Evolutionary conservation across 176 grass and related monocot genomes (phyloP).

Genomic region (Zea luxurians): DNA sequence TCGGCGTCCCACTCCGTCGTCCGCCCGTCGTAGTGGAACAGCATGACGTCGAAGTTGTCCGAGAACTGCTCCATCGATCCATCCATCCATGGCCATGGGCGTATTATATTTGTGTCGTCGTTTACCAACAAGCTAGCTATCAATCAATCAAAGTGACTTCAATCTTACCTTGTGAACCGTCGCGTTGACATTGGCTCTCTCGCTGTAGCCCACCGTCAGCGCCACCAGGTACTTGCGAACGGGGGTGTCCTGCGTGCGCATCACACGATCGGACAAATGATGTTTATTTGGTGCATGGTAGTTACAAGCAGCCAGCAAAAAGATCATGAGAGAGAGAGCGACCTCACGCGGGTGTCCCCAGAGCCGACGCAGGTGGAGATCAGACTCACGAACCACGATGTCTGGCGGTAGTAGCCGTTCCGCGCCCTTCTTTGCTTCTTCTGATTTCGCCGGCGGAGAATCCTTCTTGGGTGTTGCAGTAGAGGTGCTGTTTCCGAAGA

Average conservation of each 20-base stretch:
- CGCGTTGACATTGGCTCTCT: slow-evolving; percentile 35
- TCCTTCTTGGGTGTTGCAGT: too few relatives aligned
- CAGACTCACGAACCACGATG: slow-evolving; percentile 40
- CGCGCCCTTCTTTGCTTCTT: background rate
- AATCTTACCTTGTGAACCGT: slow-evolving; percentile 27
- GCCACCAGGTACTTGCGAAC: slow-evolving; percentile 29
- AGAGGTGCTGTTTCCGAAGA: too few relatives aligned
- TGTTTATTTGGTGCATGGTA: too few relatives aligned
- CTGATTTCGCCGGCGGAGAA: too few relatives aligned
- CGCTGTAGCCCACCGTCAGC: slow-evolving; percentile 22
- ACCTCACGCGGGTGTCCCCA: slow-evolving; percentile 52
- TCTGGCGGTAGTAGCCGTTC: slow-evolving; percentile 55
- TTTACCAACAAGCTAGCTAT: background rate
- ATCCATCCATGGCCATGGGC: too few relatives aligned
- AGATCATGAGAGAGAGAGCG: background rate
- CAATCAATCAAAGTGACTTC: background rate
- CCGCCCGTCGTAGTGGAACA: slow-evolving; percentile 48
- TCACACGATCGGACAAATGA: too few relatives aligned
- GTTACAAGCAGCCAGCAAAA: too few relatives aligned
- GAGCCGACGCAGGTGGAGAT: slow-evolving; percentile 52
- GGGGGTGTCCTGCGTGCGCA: slow-evolving; percentile 9
- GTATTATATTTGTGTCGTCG: too few relatives aligned
- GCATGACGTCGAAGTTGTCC: background rate
- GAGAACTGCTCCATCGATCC: slow-evolving; percentile 15
- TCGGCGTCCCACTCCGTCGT: slow-evolving; percentile 40